Base-by-base conservation (phyloP, 345 rosid genomes). In the Eucalyptus guilfoylei region DNA sequence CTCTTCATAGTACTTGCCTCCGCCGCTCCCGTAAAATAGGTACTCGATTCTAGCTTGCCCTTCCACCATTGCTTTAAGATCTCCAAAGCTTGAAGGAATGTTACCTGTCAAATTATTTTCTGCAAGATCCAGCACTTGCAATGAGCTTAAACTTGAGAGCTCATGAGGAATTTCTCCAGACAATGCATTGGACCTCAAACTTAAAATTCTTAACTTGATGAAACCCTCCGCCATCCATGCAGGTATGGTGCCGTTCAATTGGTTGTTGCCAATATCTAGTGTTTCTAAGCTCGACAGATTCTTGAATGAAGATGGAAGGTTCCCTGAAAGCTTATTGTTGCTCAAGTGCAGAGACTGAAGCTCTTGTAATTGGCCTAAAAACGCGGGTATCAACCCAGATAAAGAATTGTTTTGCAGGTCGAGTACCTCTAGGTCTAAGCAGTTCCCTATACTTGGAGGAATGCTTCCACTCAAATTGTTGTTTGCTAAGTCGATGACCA, bases 51-150 rank as follows among this genome's bases (percentile, higher is more conserved):
- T 54, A 62, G 89, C 85, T 86, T 92, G 91, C 72, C 90, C 90
- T 42, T 52, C 87, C 37, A 67, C 80, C 94, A 93, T 93, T 76
- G 94, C 93, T 80, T 91, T 86, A 47, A 93, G 88, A 88, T 91
- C 90, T 37, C 93, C 94, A 15, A 93, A 87, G 80, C 91, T 91
- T 3, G 80, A 58, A 2, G 94, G 94, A 86, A 94, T 89, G 19
- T 44, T 89, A 44, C 95, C 94, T n/a, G 88, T 91, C 83, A 94
- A 80, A 28, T 89, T 87, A 91, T 94, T 93, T 45, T 91, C 88
- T 55, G 93, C 93, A 32, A 93, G 92, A 85, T 91, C 94, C 52
- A 94, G 87, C 89, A 93, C 90, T 80, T 94, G 94, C 86, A 94
- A 87, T 40, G 93, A 90, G 69, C 89, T 90, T 86, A 92, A 87